Base-by-base conservation (phyloP, 495 filamentous ascomycete species). In the Tuber magnatum region DNA sequence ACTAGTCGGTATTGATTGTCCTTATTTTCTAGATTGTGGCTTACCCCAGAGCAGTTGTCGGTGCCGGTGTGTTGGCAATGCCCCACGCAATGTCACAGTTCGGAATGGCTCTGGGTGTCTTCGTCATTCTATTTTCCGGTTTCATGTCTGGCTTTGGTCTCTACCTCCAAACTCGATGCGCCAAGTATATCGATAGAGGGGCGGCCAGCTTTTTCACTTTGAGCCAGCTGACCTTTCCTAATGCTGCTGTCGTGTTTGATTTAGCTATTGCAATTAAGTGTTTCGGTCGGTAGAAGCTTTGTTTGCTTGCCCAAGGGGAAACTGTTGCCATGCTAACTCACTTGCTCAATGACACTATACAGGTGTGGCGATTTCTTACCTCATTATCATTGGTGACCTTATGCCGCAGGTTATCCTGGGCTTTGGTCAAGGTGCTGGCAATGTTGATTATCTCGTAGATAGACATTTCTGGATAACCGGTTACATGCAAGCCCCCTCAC, bases 401-500 rank as follows among this genome's bases (percentile, higher is more conserved):
- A 99, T 99, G 95, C 95, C 96, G 2, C 95, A 92, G 6, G 95
- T 99, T 14, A 89, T 95, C 0, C 85, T 88, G 81, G 94, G 93
- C 1, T 91, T 94, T 82, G 86, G 85, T 70, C 89, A 91, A 69
- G 85, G 86, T 65, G 87, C 86, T 7, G 87, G 86, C 16, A 82
- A 83, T 6, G 86, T 90, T 71, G 87, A 88, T 28, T 97, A 92
- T 80, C 85, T 97, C 70, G 86, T 92, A 56, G 94, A 99, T 83
- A 88, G 96, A 46, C 91, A 93, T 81, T 98, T 99, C 82, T 99
- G 95, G 95, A 91, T 99, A 70, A 97, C 95, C n/a, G 94, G 88
- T 32, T 99, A 98, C 81, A 94, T 97, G 92, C 93, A 83, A 76
- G 90, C 83, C 65, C 71, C 32, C 44, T n/a, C 68, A 68, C 61